Percentiles rank a stretch among this genome's conserved stretches.
Conservation (phyloP, 2,329 filamentous ascomycete genomes). For the Aspergillus pseudoterreus region DNA sequence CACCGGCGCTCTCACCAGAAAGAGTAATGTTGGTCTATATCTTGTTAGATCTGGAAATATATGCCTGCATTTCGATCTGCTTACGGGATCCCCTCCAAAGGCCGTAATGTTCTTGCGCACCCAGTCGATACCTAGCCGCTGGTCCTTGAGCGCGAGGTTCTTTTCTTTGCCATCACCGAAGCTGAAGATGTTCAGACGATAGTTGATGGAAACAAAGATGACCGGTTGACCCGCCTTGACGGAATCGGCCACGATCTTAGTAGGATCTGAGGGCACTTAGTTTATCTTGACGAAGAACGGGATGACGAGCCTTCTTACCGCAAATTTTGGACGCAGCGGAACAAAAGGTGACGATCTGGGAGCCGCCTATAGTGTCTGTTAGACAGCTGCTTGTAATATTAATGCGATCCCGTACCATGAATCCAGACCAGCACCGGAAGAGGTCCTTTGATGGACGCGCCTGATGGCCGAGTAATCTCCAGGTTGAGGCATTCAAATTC, state of each 20-base stretch:
- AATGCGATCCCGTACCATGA: constrained; percentile 29
- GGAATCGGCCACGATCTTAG: constrained; percentile 35
- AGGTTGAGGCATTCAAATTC: constrained; percentile 46
- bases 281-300: not conserved
- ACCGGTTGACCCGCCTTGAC: constrained; percentile 32
- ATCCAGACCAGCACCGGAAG: constrained; percentile 47
- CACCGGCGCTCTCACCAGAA: constrained; percentile 47
- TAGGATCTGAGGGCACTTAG: constrained; percentile 26
- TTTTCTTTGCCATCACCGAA: constrained; percentile 41
- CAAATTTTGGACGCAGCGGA: constrained; percentile 41
- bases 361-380: constrained; percentile 29
- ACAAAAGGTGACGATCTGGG: constrained; percentile 45
- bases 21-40: constrained; percentile 39
- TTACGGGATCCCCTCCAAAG: constrained; percentile 40
- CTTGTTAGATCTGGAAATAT: too few species aligned
- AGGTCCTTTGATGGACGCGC: not conserved
- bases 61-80: too few species aligned
- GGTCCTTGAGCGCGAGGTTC: constrained; percentile 40
- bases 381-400: not conserved
- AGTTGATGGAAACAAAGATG: constrained; percentile 43
- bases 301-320: constrained; percentile 23
- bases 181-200: constrained; percentile 45
- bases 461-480: constrained; percentile 34
- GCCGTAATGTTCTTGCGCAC: constrained; percentile 36
- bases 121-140: constrained; percentile 37